Evolutionary conservation across 768 basidiomycete species (phyloP).

Genomic region (Cyclocybe cylindracea): DNA sequence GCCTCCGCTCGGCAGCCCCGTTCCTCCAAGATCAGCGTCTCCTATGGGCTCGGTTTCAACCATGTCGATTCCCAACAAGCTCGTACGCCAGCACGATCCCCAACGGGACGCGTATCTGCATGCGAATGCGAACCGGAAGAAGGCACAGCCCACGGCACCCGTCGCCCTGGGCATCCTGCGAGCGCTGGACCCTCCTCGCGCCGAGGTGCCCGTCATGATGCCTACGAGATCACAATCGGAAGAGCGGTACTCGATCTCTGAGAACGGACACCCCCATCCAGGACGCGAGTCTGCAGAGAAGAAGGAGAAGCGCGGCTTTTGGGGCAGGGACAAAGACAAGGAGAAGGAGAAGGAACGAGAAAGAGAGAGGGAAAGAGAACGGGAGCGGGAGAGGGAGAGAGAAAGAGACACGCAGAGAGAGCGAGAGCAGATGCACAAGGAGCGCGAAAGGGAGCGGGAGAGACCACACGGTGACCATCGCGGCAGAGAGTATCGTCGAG

Average conservation of each 20-base stretch:
- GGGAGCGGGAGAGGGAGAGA: conserved; percentile 34
- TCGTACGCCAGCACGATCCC: conserved; percentile 19
- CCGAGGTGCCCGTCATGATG: conserved; percentile 24
- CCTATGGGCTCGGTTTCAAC: conserved; percentile 38
- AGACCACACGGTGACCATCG: conserved; percentile 14
- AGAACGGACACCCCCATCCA: conserved; percentile 28
- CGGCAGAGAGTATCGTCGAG: conserved; percentile 29
- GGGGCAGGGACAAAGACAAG: conserved; percentile 44
- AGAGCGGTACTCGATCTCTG: conserved; percentile 30
- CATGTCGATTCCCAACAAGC: conserved; percentile 14
- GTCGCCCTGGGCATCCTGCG: conserved; percentile 57
- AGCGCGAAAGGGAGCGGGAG: conserved; percentile 28
- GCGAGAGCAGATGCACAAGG: conserved; percentile 37
- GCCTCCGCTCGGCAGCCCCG: conserved; percentile 38
- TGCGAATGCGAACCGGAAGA: conserved; percentile 19
- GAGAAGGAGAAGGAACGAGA: conserved; percentile 44
- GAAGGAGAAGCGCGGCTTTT: conserved; percentile 57
- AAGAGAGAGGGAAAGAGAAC: conserved; percentile 32
- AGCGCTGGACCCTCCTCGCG: conserved; percentile 57
- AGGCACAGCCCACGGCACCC: conserved; percentile 25
- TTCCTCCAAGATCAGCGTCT: conserved; percentile 40
- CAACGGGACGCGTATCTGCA: conserved; percentile 13
- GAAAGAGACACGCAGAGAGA: conserved; percentile 22
- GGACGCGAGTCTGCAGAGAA: conserved; percentile 33
- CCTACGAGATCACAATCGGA: conserved; percentile 33